A percentile compares a stretch with the other conserved stretches of the same genome.
phyloP scores from a whole-genome alignment of 2,329 filamentous ascomycete genomes.

The Aspergillus versicolor region DNA sequence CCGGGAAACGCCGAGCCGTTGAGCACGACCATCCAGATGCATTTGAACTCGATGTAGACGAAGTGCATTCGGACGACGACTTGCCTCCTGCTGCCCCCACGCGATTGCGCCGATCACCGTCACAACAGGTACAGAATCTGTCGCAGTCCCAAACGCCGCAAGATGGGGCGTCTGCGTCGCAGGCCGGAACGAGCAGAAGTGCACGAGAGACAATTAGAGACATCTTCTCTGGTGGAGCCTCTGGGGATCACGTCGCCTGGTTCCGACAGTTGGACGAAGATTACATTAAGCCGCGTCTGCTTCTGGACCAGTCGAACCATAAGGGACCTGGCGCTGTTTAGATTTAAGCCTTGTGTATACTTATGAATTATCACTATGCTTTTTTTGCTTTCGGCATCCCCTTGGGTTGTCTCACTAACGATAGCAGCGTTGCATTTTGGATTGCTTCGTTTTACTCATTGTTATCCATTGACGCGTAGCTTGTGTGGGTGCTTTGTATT shows the following conservation, averaged over 20 bases:
- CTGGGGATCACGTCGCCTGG: slow-evolving; percentile 84
- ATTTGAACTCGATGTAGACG: slow-evolving; percentile 43
- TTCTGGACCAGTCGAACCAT: slow-evolving; percentile 68
- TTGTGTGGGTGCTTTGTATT: not conserved
- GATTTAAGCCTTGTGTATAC: slow-evolving; percentile 15
- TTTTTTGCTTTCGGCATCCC: not conserved
- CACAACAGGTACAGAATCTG: slow-evolving; percentile 12
- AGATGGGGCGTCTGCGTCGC: slow-evolving; percentile 28
- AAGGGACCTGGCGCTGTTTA: slow-evolving; percentile 43
- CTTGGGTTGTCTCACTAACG: not conserved
- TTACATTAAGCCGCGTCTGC: slow-evolving; percentile 86
- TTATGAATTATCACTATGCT: slow-evolving; percentile 11
- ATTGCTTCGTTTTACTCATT: not conserved
- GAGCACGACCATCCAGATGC: slow-evolving; percentile 30
- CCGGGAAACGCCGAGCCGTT: slow-evolving; percentile 38
- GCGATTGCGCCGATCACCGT: slow-evolving; percentile 37
- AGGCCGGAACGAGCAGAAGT: slow-evolving; percentile 53
- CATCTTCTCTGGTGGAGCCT: slow-evolving; percentile 67
- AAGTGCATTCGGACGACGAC: slow-evolving; percentile 54
- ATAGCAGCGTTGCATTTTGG: not conserved
- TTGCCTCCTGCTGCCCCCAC: slow-evolving; percentile 56
- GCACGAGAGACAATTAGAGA: slow-evolving; percentile 76
- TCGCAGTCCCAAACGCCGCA: not conserved
- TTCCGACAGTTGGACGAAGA: slow-evolving; percentile 94
- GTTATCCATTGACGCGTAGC: not conserved